Evolutionary conservation across 2,329 filamentous ascomycete species (phyloP).

Genomic region (Hymenoscyphus scutula): DNA sequence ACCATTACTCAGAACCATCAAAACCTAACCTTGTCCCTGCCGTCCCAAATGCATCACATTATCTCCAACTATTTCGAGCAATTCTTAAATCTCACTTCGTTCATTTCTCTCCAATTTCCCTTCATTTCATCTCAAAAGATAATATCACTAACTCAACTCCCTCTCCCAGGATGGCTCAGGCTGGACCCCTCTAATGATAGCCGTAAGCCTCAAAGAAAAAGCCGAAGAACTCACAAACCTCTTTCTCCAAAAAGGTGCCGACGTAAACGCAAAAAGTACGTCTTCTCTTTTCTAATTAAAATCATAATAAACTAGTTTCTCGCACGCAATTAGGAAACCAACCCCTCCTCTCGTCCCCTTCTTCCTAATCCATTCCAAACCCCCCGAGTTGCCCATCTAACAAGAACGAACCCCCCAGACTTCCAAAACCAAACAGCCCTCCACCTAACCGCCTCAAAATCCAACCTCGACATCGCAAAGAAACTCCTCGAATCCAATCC

Average conservation of each 20-base stretch:
- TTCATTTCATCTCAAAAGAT: not conserved
- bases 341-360: not conserved
- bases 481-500: constrained; percentile 70
- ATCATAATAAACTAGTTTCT: too few species aligned
- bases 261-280: constrained; percentile 70
- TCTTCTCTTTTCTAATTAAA: not conserved
- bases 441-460: constrained; percentile 89
- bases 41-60: too few species aligned
- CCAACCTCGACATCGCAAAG: constrained; percentile 76
- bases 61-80: not conserved
- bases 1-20: not conserved
- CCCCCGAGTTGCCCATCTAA: not conserved
- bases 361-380: constrained; percentile 21
- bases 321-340: too few species aligned
- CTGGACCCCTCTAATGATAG: constrained; percentile 85
- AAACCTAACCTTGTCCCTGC: too few species aligned
- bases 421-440: constrained; percentile 75
- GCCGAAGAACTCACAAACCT: constrained; percentile 66
- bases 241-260: constrained; percentile 66
- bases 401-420: constrained; percentile 43
- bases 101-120: not conserved
- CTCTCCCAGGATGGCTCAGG: constrained; percentile 64
- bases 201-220: constrained; percentile 66
- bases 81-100: not conserved
- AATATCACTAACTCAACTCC: constrained; percentile 4